Evolutionary conservation across 2,329 filamentous ascomycete genomes (phyloP).

Genomic region (Zymoseptoria tritici): DNA sequence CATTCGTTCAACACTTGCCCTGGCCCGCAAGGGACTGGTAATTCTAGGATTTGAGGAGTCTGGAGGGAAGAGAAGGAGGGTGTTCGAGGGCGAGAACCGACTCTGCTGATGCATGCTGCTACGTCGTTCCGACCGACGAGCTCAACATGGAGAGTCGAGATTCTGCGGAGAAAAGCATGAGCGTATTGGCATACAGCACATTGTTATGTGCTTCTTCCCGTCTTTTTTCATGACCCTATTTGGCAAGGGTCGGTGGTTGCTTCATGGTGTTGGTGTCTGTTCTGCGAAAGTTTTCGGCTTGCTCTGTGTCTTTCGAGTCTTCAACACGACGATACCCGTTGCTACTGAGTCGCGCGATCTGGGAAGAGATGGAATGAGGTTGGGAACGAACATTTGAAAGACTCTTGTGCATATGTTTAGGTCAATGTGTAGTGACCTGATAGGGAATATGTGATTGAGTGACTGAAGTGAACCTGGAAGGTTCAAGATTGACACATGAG

Average conservation of each 20-base stretch:
- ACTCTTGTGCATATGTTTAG: neutral
- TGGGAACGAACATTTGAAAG: neutral
- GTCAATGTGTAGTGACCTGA: neutral
- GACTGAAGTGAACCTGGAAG: neutral
- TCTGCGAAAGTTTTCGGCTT: conserved; percentile 2
- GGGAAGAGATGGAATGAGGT: neutral
- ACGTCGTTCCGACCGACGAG: neutral
- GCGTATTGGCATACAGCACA: neutral
- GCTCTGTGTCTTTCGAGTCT: conserved; percentile 1
- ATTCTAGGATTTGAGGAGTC: neutral
- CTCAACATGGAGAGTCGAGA: neutral
- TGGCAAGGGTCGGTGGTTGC: neutral
- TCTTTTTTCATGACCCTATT: neutral
- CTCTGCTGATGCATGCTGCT: neutral
- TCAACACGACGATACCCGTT: conserved; percentile 9
- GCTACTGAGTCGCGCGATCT: neutral
- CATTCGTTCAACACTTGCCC: conserved; percentile 12
- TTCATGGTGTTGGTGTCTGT: neutral
- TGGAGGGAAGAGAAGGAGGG: neutral
- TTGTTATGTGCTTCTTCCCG: neutral
- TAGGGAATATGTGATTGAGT: neutral
- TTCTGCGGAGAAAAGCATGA: neutral
- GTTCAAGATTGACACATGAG: neutral
- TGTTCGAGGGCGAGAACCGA: neutral
- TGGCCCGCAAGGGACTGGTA: neutral